Evolutionary conservation across 2,329 filamentous ascomycete genomes (phyloP).

Genomic region (Gaeumannomyces tritici): DNA sequence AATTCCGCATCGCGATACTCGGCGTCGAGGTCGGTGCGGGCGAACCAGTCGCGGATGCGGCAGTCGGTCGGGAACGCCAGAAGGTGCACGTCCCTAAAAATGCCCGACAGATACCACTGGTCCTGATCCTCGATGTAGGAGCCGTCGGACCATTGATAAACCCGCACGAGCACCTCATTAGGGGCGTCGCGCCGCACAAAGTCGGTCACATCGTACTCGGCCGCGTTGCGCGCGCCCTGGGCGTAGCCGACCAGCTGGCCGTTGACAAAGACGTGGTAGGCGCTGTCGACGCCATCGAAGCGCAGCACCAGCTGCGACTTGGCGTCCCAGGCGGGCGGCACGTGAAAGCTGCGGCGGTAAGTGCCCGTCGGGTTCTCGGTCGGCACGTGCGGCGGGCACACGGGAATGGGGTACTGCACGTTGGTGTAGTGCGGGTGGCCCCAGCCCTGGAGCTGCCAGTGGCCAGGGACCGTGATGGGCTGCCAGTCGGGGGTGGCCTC

Average conservation of each 20-base stretch:
- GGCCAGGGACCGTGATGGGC: slow-evolving; percentile 51
- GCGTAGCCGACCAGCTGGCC: slow-evolving; percentile 55
- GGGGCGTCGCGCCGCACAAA: slow-evolving; percentile 26
- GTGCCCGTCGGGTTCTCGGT: slow-evolving; percentile 56
- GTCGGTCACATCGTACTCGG: slow-evolving; percentile 58
- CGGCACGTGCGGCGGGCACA: slow-evolving; percentile 53
- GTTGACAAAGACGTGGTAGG: slow-evolving; percentile 62
- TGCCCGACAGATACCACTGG: slow-evolving; percentile 59
- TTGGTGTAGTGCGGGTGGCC: slow-evolving; percentile 62
- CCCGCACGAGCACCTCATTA: slow-evolving; percentile 52
- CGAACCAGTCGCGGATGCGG: slow-evolving; percentile 47
- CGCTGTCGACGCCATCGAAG: slow-evolving; percentile 64
- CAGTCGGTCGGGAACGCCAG: slow-evolving; percentile 41
- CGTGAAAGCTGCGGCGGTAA: slow-evolving; percentile 45
- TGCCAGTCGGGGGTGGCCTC: slow-evolving; percentile 27
- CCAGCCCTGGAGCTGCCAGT: slow-evolving; percentile 63
- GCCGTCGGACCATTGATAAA: slow-evolving; percentile 62
- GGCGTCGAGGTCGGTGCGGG: slow-evolving; percentile 43
- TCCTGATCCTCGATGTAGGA: slow-evolving; percentile 63
- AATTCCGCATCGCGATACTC: slow-evolving; percentile 41
- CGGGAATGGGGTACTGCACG: slow-evolving; percentile 54
- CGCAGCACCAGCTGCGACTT: slow-evolving; percentile 46
- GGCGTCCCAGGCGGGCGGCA: slow-evolving; percentile 36
- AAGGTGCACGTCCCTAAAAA: slow-evolving; percentile 58
- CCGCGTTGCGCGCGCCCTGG: slow-evolving; percentile 58